Conservation (phyloP, 116 monocot genomes). For the Phalaenopsis hybrid region DNA sequence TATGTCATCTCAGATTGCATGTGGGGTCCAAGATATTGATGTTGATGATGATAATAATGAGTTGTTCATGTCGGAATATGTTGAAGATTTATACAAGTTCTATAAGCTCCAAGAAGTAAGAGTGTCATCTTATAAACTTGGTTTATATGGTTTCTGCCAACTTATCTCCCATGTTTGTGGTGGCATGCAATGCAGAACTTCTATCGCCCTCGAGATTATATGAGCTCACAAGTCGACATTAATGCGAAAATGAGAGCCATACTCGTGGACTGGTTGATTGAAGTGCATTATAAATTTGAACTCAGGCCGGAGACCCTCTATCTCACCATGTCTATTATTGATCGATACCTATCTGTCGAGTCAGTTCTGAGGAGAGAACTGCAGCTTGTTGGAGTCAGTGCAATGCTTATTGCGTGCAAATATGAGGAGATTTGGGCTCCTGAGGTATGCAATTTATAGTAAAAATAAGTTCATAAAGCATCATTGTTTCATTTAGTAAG, state of each 20-base stretch:
- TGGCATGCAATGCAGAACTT: conserved; percentile 27
- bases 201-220: conserved; percentile 49
- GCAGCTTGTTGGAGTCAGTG: conserved; percentile 74
- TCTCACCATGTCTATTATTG: conserved; percentile 63
- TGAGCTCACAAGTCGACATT: conserved; percentile 61
- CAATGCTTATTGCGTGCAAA: conserved; percentile 92
- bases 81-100: conserved; percentile 54
- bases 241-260: conserved; percentile 80
- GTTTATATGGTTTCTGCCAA: not conserved
- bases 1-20: conserved; percentile 24
- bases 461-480: not conserved
- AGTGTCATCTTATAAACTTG: too few species aligned
- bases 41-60: conserved; percentile 23
- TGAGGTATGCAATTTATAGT: conserved; percentile 31
- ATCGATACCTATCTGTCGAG: conserved; percentile 61
- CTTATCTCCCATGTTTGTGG: not conserved
- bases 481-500: not conserved
- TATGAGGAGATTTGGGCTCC: conserved; percentile 98
- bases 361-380: conserved; percentile 50
- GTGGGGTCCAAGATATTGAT: conserved; percentile 40
- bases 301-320: conserved; percentile 89
- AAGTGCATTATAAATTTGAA: conserved; percentile 83
- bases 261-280: conserved; percentile 80
- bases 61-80: conserved; percentile 39
- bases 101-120: conserved; percentile 38